Conservation (phyloP, 352 stramenopile genomes). For the Plasmopara viticola region DNA sequence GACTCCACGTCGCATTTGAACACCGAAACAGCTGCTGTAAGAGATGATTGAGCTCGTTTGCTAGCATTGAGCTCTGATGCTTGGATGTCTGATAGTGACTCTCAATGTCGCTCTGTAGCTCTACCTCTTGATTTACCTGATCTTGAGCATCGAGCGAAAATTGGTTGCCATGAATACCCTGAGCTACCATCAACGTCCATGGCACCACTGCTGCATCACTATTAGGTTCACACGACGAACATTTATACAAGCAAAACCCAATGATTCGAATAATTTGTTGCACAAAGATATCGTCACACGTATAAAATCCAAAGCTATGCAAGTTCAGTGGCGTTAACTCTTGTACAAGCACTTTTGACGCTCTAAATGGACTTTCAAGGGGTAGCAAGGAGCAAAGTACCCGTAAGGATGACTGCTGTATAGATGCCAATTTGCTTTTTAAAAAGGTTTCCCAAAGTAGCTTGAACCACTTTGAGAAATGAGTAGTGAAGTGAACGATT, state of each 20-base stretch:
- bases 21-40: conserved; percentile 13
- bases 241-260: conserved; percentile 34
- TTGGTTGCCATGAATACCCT: conserved; percentile 26
- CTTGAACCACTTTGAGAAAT: conserved; percentile 42
- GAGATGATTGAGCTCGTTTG: conserved; percentile 28
- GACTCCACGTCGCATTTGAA: conserved; percentile 15
- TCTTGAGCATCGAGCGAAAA: conserved; percentile 19
- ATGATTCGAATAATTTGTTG: conserved; percentile 45
- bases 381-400: conserved; percentile 41
- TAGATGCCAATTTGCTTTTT: conserved; percentile 28
- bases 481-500: conserved; percentile 25
- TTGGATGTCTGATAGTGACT: conserved; percentile 20
- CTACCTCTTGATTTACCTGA: conserved; percentile 2
- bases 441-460: conserved; percentile 50
- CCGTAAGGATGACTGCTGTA: conserved; percentile 67
- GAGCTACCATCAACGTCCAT: conserved; percentile 25
- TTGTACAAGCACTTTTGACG: conserved; percentile 17
- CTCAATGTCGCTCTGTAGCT: conserved; percentile 20
- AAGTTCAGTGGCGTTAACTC: neutral
- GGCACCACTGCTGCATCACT: conserved; percentile 7
- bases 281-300: conserved; percentile 25
- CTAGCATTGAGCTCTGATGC: conserved; percentile 17
- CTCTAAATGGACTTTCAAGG: conserved; percentile 23
- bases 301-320: conserved; percentile 21
- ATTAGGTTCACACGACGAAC: conserved; percentile 3